These are phyloP conservation scores for Trypanosomatidae sp. DNA, from an alignment of 208 protist genomes.

Conservation along the genomic window DNA sequence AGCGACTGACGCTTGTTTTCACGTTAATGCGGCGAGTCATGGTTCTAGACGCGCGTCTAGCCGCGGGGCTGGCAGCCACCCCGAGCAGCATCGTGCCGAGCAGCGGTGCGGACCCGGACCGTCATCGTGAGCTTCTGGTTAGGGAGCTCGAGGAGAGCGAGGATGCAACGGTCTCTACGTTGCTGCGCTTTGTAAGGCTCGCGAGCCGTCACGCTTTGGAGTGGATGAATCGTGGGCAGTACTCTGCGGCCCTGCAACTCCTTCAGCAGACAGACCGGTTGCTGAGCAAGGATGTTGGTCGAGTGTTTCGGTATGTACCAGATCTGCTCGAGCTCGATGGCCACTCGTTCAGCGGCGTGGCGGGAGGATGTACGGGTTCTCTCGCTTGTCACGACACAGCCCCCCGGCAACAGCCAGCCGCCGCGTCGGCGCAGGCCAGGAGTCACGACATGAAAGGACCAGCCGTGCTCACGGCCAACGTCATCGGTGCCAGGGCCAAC, in stretches of 20 bases:
- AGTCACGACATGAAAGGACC: neutral
- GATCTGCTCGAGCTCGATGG: slow-evolving; percentile 28
- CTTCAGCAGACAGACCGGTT: slow-evolving; percentile 42
- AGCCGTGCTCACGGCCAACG: neutral
- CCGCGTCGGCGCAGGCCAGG: neutral
- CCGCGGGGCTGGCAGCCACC: neutral
- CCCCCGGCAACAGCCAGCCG: neutral
- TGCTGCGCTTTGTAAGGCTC: slow-evolving; percentile 23
- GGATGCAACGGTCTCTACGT: slow-evolving; percentile 15
- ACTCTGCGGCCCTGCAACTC: slow-evolving; percentile 54
- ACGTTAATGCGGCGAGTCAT: slow-evolving; percentile 28
- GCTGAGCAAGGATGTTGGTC: slow-evolving; percentile 40
- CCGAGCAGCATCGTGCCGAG: neutral
- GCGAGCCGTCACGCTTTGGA: slow-evolving; percentile 44
- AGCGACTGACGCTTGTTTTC: slow-evolving; percentile 21
- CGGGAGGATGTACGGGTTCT: neutral
- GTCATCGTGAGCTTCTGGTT: slow-evolving; percentile 16
- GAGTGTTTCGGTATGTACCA: slow-evolving; percentile 39
- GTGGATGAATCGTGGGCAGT: slow-evolving; percentile 58
- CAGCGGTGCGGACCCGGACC: neutral
- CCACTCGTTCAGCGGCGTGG: neutral
- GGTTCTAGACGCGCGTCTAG: slow-evolving; percentile 20
- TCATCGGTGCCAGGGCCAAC: slow-evolving; percentile 2
- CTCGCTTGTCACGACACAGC: neutral
- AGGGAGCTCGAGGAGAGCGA: slow-evolving; percentile 20